Evolutionary conservation across 2,329 filamentous ascomycete genomes (phyloP).

Genomic region (Colletotrichum caudatum): DNA sequence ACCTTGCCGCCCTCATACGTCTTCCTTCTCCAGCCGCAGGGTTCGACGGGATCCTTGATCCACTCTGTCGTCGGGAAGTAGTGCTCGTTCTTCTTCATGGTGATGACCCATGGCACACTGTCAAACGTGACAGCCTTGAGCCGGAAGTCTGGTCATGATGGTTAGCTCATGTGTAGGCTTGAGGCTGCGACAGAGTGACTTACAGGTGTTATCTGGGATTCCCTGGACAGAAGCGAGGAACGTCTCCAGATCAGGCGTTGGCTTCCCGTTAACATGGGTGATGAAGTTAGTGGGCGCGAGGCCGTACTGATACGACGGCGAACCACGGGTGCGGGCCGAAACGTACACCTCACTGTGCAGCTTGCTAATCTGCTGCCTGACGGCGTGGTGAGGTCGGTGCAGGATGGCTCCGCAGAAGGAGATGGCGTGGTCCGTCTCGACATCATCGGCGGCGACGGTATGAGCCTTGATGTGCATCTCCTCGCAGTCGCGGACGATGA

Average conservation of each 20-base stretch:
- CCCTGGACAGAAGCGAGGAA: slow-evolving; percentile 86
- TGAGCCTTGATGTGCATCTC: slow-evolving; percentile 82
- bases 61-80: slow-evolving; percentile 83
- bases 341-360: slow-evolving; percentile 97
- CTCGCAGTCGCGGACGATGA: slow-evolving; percentile 86
- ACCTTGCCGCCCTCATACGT: slow-evolving; percentile 70
- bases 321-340: slow-evolving; percentile 84
- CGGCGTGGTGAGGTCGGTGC: slow-evolving; percentile 94
- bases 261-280: slow-evolving; percentile 90
- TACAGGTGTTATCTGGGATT: slow-evolving; percentile 95
- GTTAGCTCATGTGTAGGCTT: slow-evolving; percentile 36
- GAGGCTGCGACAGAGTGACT: slow-evolving; percentile 47
- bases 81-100: slow-evolving; percentile 99
- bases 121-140: slow-evolving; percentile 98
- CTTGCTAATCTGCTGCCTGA: slow-evolving; percentile 96
- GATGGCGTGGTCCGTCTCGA: slow-evolving; percentile 92
- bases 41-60: slow-evolving; percentile 71
- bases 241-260: slow-evolving; percentile 82
- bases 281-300: slow-evolving; percentile 98
- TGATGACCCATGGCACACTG: slow-evolving; percentile 98
- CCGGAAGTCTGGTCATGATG: slow-evolving; percentile 78
- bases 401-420: slow-evolving; percentile 96
- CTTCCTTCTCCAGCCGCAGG: slow-evolving; percentile 72
- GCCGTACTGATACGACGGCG: slow-evolving; percentile 88
- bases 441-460: slow-evolving; percentile 87